A percentile compares a stretch with the other conserved stretches of the same genome.
Conservation (phyloP, 148 eudicot species). For the Dysphania ambrosioides region DNA sequence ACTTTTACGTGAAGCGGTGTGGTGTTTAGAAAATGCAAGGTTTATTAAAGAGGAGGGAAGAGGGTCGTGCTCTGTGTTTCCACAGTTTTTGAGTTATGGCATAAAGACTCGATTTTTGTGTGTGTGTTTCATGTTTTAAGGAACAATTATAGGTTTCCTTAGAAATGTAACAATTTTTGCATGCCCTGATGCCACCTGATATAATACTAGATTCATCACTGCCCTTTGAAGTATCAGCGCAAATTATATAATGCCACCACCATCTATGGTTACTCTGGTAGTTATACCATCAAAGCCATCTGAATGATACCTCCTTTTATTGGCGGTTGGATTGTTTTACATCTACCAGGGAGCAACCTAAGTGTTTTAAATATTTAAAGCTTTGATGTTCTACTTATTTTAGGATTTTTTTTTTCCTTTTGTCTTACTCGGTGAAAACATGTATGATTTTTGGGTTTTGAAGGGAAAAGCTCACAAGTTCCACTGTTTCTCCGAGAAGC, state of each 20-base stretch:
- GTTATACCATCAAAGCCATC: not conserved
- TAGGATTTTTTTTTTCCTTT: not conserved
- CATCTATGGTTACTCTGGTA: not conserved
- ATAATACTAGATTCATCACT: not conserved
- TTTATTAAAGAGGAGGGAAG: not conserved
- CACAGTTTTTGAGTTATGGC: no score
- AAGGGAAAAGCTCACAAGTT: conserved; percentile 96
- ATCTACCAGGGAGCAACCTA: not conserved
- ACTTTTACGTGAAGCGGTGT: no score
- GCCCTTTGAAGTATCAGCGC: not conserved
- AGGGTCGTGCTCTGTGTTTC: not conserved
- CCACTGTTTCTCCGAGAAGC: conserved; percentile 79
- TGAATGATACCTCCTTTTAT: not conserved
- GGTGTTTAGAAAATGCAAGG: not conserved
- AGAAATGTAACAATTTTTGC: not conserved
- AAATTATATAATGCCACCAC: not conserved
- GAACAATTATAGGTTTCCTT: no score
- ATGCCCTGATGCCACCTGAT: not conserved
- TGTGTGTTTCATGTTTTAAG: no score
- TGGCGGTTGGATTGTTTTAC: not conserved
- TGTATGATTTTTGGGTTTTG: conserved; percentile 14
- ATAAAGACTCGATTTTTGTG: no score
- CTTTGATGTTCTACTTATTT: not conserved
- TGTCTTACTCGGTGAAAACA: not conserved
- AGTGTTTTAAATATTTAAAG: not conserved